These are phyloP conservation scores for Pyrenophora teres DNA, from an alignment of 2,329 filamentous ascomycete genomes.

Conservation along the genomic window DNA sequence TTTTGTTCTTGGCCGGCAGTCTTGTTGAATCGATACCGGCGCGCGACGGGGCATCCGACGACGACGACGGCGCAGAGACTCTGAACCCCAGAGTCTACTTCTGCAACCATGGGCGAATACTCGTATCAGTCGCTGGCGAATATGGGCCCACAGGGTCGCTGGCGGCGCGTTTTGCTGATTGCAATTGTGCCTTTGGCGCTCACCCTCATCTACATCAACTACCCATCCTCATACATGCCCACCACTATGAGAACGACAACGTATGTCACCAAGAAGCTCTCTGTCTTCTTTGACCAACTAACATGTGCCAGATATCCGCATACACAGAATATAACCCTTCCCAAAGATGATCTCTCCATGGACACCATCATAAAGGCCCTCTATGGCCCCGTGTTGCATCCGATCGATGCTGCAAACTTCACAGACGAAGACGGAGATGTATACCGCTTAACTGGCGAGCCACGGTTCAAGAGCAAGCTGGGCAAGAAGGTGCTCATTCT, in stretches of 20 bases:
- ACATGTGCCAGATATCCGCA: conserved; percentile 27
- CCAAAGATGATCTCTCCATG: conserved; percentile 40
- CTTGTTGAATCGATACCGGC: too few species aligned
- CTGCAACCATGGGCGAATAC: conserved; percentile 29
- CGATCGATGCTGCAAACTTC: conserved; percentile 43
- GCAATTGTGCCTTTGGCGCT: conserved; percentile 38
- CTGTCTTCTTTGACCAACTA: background rate
- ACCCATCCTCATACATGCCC: conserved; percentile 30
- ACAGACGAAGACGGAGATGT: conserved; percentile 46
- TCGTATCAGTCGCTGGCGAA: conserved; percentile 38
- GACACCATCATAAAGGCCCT: conserved; percentile 45
- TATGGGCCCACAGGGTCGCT: conserved; percentile 43
- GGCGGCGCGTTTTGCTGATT: conserved; percentile 42
- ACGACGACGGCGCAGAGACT: background rate
- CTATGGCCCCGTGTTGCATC: conserved; percentile 44
- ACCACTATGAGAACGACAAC: conserved; percentile 22
- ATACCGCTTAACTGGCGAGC: conserved; percentile 38
- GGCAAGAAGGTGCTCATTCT: conserved; percentile 46
- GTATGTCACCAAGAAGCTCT: conserved; percentile 21
- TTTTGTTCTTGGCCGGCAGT: too few species aligned
- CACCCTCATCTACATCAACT: conserved; percentile 39
- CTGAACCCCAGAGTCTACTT: background rate
- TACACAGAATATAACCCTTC: conserved; percentile 33
- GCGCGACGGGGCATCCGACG: too few species aligned
- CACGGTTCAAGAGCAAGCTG: conserved; percentile 42